Evolutionary conservation across 2,329 filamentous ascomycete species (phyloP), one percentile per base, ranked within the genome.

Genomic region (Aspergillus aculeatus): DNA sequence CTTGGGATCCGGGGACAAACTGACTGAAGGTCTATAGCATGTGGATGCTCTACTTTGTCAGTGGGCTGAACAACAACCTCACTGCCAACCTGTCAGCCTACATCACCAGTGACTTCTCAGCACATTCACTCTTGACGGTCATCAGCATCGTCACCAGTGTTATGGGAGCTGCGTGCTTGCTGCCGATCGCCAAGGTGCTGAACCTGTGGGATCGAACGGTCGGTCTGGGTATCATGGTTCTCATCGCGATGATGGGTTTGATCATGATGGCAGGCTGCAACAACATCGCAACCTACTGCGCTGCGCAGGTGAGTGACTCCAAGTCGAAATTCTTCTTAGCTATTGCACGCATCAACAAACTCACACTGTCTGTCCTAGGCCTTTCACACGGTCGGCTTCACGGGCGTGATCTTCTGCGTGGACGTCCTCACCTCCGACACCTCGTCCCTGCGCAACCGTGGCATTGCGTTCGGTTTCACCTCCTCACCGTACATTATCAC

Each of bases 231-330:
- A 44, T 84, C 41, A 83, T 83, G 73, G 66, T 83, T 0, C 54
- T 74, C 5, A 68, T 82, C 53, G 77, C 78, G 64, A 78, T 80
- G 0, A 61, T 81, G 0, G 81, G 82, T n/a, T 73, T 88, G 47
- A 77, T 87, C 63, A 80, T 90, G 75, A 86, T 88, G 76, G 88
- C 88, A 4, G 78, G 77, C 2, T 87, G 84, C 71, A 75, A 80
- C 3, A 84, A 84, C 61, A 81, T 89, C n/a, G 74, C 83, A 57
- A 85, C 82, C 0, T 90, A 87, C 69, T 84, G 84, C 52, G 86
- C 86, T 1, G 86, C 84, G 1, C 81, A 86, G 44, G 68, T 66
- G 31, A 4, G 19, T 47, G 4, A 24, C 1, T 5, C 16, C 6
- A 12, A 2, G 12, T 7, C 19, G 21, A 16, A 44, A 26, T 12